A percentile compares a stretch with the other conserved stretches of the same genome.
These are phyloP conservation scores for Setaria viridis DNA, from an alignment of 202 grass and related monocot genomes.

Conservation along the genomic window DNA sequence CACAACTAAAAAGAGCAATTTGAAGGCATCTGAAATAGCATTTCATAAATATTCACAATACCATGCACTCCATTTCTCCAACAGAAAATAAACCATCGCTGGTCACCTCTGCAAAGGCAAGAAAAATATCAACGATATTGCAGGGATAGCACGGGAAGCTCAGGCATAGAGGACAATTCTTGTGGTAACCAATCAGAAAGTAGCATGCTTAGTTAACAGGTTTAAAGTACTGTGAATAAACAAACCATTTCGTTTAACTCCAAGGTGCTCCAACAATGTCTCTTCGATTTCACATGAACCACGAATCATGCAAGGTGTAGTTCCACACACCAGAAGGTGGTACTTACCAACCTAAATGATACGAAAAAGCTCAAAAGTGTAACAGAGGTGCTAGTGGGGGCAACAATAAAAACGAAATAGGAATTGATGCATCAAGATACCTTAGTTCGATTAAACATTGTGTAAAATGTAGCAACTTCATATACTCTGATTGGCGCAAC, in stretches of 20 bases:
- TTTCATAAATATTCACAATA: conserved; percentile 41
- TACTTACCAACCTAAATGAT: conserved; percentile 91
- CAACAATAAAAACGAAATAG: conserved; percentile 14
- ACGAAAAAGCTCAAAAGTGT: conserved; percentile 23
- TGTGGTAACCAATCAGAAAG: conserved; percentile 16
- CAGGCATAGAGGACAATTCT: conserved; percentile 15
- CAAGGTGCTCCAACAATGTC: conserved; percentile 84
- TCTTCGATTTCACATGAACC: conserved; percentile 98
- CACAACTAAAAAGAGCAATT: conserved; percentile 15
- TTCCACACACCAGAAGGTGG: conserved; percentile 97
- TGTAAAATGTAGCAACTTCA: conserved; percentile 99
- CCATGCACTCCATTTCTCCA: conserved; percentile 99
- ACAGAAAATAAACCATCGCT: conserved; percentile 98
- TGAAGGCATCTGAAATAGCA: conserved; percentile 13
- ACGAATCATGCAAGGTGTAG: conserved; percentile 99
- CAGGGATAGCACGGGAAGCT: background rate
- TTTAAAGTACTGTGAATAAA: background rate
- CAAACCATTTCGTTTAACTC: conserved; percentile 96
- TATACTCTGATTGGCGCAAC: conserved; percentile 95
- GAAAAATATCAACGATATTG: conserved; percentile 37
- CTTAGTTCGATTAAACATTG: conserved; percentile 97
- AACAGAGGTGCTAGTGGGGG: background rate
- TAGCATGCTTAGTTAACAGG: conserved; percentile 27
- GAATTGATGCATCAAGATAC: conserved; percentile 52
- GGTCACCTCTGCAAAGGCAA: conserved; percentile 80